Conservation (phyloP, 768 basidiomycete genomes). For the Mycena sanguinolenta region DNA sequence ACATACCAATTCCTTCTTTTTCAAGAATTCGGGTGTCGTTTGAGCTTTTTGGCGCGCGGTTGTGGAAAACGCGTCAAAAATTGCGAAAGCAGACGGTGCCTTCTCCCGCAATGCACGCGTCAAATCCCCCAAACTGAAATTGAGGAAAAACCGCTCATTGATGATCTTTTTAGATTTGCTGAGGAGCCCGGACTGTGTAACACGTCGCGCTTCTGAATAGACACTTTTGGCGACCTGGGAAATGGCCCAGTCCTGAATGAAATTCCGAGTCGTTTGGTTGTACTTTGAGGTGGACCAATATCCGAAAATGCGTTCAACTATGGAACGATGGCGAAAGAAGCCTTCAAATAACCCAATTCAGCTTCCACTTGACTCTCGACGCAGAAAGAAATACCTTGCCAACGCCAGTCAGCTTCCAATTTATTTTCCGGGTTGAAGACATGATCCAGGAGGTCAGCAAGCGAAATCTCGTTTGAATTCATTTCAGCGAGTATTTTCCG, state of each 20-base stretch:
- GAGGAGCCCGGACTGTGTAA: background rate
- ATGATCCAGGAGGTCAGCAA: constrained; percentile 15
- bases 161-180: background rate
- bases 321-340: background rate
- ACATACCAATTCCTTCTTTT: background rate
- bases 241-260: background rate
- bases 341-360: no score
- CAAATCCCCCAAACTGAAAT: background rate
- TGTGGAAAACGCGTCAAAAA: background rate
- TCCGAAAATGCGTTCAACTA: background rate
- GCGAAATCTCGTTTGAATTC: background rate
- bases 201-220: background rate
- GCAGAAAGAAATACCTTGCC: no score
- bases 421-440: constrained; percentile 7
- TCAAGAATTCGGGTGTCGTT: background rate
- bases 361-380: no score
- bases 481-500: constrained; percentile 6
- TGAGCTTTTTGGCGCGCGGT: background rate
- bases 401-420: constrained; percentile 5
- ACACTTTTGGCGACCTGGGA: background rate
- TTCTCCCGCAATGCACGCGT: background rate
- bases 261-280: background rate
- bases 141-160: background rate
- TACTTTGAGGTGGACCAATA: background rate
- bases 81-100: background rate